Evolutionary conservation across 1,139 yeast genomes (phyloP).

Genomic region (Debaryomyces coudertii): DNA sequence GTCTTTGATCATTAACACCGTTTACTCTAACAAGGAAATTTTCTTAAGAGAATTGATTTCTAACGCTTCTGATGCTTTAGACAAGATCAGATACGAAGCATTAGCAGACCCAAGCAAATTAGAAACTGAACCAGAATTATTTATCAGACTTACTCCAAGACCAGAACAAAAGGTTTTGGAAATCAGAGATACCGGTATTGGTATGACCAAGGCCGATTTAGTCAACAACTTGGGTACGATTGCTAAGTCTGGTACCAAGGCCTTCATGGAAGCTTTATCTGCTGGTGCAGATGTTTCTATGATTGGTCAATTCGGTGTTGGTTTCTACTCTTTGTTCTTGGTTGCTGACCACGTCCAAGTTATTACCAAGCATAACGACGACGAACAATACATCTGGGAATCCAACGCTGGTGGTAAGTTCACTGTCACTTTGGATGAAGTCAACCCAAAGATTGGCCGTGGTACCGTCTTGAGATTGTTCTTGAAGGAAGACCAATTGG

Average conservation of each 20-base stretch:
- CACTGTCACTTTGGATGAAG: conserved; percentile 89
- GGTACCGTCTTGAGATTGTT: conserved; percentile 96
- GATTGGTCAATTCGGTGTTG: conserved; percentile 99
- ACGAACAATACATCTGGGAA: conserved; percentile 99
- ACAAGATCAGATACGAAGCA: conserved; percentile 97
- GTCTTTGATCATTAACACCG: conserved; percentile 99
- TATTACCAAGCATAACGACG: conserved; percentile 97
- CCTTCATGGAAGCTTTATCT: conserved; percentile 98
- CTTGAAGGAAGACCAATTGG: conserved; percentile 98
- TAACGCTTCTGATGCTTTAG: conserved; percentile 84
- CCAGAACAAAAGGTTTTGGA: conserved; percentile 94
- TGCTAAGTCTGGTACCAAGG: conserved; percentile 99
- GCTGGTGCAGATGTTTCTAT: conserved; percentile 99
- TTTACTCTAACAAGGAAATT: conserved; percentile 98
- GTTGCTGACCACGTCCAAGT: conserved; percentile 99
- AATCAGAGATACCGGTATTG: conserved; percentile 99
- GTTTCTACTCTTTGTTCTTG: conserved; percentile 99
- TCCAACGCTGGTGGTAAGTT: conserved; percentile 99
- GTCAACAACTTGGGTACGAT: conserved; percentile 99
- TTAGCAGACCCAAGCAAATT: conserved; percentile 88
- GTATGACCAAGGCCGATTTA: conserved; percentile 99
- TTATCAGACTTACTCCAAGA: conserved; percentile 95
- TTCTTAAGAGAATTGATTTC: conserved; percentile 99
- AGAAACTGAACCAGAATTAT: conserved; percentile 94
- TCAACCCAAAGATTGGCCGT: conserved; percentile 85